A percentile compares a stretch with the other conserved stretches of the same genome.
phyloP scores from a whole-genome alignment of 306 rosid species.

The Cyamopsis tetragonoloba region DNA sequence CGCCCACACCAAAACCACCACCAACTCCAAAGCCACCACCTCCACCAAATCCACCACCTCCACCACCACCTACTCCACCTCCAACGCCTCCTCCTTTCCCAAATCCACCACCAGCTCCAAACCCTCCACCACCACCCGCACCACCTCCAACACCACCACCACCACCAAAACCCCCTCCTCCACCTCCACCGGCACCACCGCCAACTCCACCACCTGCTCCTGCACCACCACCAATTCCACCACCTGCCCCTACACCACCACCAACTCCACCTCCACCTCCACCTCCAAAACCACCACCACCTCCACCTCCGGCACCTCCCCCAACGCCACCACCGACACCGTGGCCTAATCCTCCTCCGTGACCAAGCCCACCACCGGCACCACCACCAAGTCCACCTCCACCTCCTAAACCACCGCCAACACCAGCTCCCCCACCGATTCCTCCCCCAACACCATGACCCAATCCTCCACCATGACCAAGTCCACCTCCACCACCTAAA shows the following conservation, averaged over 20 bases:
- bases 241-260: background rate
- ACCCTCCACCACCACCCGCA: slow-evolving; percentile 11
- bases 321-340: slow-evolving; percentile 16
- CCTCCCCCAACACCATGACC: background rate
- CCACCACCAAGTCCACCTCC: background rate
- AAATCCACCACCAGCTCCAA: slow-evolving; percentile 2
- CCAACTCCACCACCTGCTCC: slow-evolving; percentile 12
- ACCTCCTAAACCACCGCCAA: background rate
- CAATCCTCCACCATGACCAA: background rate
- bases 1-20: background rate
- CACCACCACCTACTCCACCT: slow-evolving; percentile 24
- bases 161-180: background rate
- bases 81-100: slow-evolving; percentile 36
- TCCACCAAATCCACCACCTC: slow-evolving; percentile 5
- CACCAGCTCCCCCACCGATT: background rate
- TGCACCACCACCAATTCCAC: slow-evolving; percentile 24
- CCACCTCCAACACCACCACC: slow-evolving; percentile 38
- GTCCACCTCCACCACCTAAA: background rate
- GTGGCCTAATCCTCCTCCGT: background rate
- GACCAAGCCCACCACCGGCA: background rate
- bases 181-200: background rate
- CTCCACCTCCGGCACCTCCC: background rate
- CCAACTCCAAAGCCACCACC: background rate
- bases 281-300: background rate
- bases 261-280: slow-evolving; percentile 5